These are phyloP conservation scores for Dovyalis caffra DNA, from an alignment of 345 rosid species.

Conservation along the genomic window DNA sequence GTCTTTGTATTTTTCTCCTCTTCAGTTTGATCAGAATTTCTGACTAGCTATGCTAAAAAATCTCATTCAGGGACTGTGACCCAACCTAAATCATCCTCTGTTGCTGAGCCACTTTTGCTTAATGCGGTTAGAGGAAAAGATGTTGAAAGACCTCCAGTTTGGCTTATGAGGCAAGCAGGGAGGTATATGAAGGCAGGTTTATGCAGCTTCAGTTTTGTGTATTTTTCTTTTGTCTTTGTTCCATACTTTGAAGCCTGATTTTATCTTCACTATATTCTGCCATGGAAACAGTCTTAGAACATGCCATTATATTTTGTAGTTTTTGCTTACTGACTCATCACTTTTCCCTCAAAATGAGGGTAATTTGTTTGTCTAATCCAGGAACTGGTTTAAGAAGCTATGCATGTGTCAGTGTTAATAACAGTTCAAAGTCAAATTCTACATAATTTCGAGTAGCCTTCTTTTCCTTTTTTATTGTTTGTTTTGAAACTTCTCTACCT, in stretches of 20 bases:
- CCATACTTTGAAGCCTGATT: not conserved
- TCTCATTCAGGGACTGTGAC: constrained; percentile 48
- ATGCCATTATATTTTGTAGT: not conserved
- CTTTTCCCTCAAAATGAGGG: not conserved
- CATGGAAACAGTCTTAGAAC: no score
- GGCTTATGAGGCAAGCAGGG: constrained; percentile 99
- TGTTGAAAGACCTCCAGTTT: constrained; percentile 98
- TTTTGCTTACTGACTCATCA: not conserved
- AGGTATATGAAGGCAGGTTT: constrained; percentile 98
- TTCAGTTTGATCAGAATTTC: not conserved
- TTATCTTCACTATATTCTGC: not conserved
- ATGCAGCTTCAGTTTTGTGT: constrained; percentile 21
- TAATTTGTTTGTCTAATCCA: not conserved
- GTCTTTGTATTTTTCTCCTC: no score
- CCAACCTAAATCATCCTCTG: constrained; percentile 44
- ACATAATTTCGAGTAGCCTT: no score
- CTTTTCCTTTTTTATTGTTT: not conserved
- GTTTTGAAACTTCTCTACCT: no score
- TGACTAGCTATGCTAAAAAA: no score
- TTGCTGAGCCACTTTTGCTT: constrained; percentile 76
- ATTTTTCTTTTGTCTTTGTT: not conserved
- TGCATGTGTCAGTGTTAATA: not conserved
- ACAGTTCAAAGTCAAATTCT: no score
- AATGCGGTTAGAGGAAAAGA: constrained; percentile 87
- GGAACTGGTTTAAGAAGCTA: not conserved